Evolutionary conservation across 306 rosid genomes (phyloP), one percentile per base, ranked within the genome.

Genomic region (Vicia faba): DNA sequence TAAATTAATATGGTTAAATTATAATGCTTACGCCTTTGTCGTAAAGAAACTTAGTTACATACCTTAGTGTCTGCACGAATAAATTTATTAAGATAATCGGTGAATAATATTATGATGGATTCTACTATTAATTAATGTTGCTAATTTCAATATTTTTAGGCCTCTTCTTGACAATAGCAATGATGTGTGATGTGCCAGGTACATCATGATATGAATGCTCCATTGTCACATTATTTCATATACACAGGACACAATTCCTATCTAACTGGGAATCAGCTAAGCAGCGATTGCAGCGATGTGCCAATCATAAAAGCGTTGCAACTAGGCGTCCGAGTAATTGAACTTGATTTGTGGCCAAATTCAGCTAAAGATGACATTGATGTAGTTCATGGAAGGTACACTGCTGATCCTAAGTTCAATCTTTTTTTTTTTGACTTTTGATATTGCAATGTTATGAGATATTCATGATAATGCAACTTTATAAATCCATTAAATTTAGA

Each of bases 191-290:
- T 69, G 72, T 69, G 72, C 15, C 96, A 92, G 96, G 96, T 92
- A 61, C 96, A 89, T 75, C 98, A 92, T 64, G 96, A 89, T 60
- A 92, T 89, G 98, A 80, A 73, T 49, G 91, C 89, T 55, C 98
- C 98, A 12, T 75, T 89, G 55, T 89, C 98, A 69, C 96, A 92
- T 82, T 92, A 92, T 82, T 92, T 81, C 89, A 92, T 89, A 87
- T 87, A 89, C 58, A 92, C 98, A 72, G 98, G 98, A 67, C 98
- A 92, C 83, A 92, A 92, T 84, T 92, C 98, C 33, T 92, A 92
- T 70, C 84, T 92, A 1, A 89, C 96, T 43, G 98, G 98, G 75
- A 92, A 92, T 86, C 98, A 92, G 73, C 88, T 92, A 11, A 92
- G 91, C 82, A 89, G 98, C 58, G 93, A 87, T 53, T 89, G 93